These are phyloP conservation scores for Fusarium sp. DNA, from an alignment of 2,329 filamentous ascomycete species.

Conservation along the genomic window DNA sequence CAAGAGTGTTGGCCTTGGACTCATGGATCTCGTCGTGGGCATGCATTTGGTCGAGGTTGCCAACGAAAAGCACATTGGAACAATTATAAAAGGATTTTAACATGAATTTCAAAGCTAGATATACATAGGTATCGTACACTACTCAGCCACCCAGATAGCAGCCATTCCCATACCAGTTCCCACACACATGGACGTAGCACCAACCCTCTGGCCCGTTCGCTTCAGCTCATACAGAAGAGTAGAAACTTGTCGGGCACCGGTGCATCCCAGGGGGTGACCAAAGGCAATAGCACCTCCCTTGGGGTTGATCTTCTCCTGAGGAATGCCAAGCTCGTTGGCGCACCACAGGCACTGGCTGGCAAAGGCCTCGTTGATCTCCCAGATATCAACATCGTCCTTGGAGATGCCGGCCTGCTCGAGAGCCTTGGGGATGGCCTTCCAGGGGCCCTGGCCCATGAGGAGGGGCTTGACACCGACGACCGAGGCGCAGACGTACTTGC, in stretches of 20 bases:
- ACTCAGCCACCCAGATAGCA: conserved; percentile 95
- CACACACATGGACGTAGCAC: conserved; percentile 95
- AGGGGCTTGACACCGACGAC: conserved; percentile 91
- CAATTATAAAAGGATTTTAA: conserved; percentile 64
- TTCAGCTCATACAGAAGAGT: conserved; percentile 91
- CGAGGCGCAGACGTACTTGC: conserved; percentile 89
- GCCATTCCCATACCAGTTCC: conserved; percentile 99
- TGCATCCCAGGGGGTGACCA: conserved; percentile 94
- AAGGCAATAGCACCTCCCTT: conserved; percentile 98
- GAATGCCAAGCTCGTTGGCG: conserved; percentile 85
- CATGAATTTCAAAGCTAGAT: conserved; percentile 18
- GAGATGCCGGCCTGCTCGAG: conserved; percentile 87
- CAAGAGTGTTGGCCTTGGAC: conserved; percentile 74
- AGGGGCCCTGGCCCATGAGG: conserved; percentile 96
- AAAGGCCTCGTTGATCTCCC: conserved; percentile 99
- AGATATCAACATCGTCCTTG: conserved; percentile 95
- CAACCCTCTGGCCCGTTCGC: conserved; percentile 85
- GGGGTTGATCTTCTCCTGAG: conserved; percentile 91
- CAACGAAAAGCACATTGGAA: conserved; percentile 65
- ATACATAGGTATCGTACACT: conserved; percentile 52
- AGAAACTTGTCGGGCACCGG: conserved; percentile 91
- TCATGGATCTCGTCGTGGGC: conserved; percentile 75
- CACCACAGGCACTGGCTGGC: conserved; percentile 96
- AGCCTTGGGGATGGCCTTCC: conserved; percentile 94
- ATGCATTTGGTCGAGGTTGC: conserved; percentile 68